Evolutionary conservation across 495 filamentous ascomycete species (phyloP).

Genomic region (Saxophila tyrrhenica): DNA sequence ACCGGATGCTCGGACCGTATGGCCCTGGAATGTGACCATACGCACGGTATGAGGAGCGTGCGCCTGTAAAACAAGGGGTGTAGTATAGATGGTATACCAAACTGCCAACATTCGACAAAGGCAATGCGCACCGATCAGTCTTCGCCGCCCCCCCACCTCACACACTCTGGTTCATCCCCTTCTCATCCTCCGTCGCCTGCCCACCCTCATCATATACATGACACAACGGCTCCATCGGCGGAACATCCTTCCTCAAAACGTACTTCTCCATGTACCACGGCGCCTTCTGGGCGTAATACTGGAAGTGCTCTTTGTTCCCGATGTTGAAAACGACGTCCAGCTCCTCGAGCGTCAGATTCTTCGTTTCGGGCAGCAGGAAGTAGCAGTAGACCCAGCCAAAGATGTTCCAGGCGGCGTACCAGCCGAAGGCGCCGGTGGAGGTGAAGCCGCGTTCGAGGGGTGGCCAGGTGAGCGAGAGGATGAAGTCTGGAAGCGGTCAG

Average conservation of each 20-base stretch:
- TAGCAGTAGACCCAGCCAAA: slow-evolving; percentile 57
- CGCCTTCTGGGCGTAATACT: slow-evolving; percentile 11
- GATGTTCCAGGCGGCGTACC: slow-evolving; percentile 42
- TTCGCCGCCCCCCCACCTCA: too few species aligned
- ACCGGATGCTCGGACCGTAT: too few species aligned
- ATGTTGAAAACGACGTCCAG: slow-evolving; percentile 24
- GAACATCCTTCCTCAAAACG: slow-evolving; percentile 7
- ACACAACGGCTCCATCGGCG: background rate
- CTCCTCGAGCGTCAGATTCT: slow-evolving; percentile 56
- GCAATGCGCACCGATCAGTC: too few species aligned
- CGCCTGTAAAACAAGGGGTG: too few species aligned
- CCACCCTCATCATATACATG: background rate
- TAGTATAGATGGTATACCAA: too few species aligned
- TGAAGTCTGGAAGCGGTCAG: too few species aligned
- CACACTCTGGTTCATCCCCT: too few species aligned
- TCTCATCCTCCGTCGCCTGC: background rate
- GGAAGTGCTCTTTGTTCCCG: slow-evolving; percentile 10
- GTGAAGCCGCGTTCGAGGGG: slow-evolving; percentile 42
- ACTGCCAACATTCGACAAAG: too few species aligned
- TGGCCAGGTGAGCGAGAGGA: slow-evolving; percentile 60
- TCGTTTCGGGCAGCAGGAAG: slow-evolving; percentile 59
- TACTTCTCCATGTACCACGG: slow-evolving; percentile 16
- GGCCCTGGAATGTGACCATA: too few species aligned
- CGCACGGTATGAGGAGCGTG: too few species aligned
- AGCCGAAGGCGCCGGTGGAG: slow-evolving; percentile 49